Evolutionary conservation across 2,329 filamentous ascomycete genomes (phyloP), one percentile per base, ranked within the genome.

Genomic region (Fusarium brachygibbosum): DNA sequence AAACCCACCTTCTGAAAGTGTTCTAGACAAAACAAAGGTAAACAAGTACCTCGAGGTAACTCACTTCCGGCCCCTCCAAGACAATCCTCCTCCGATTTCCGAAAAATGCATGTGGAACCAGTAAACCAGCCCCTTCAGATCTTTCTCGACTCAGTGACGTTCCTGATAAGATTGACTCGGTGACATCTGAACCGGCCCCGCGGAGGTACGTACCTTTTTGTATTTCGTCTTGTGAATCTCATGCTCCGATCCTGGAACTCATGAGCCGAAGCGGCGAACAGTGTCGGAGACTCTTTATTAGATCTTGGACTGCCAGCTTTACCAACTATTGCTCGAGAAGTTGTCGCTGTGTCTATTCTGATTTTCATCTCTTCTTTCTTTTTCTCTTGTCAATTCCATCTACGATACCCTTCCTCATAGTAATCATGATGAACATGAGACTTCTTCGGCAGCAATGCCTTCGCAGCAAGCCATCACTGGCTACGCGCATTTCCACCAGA

Each of bases 371-470:
- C 13, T 14, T 5, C n/a, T 19, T 42, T 65, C 37, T 37, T 23
- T 40, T 56, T 29, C 37, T 14, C 23, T 63, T 53, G 16, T 35
- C 49, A 31, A 41, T 29, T 51, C 21, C 45, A 49, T 40, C 48
- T 5, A 21, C 5, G 53, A 59, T 46, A 56, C 50, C 55, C 19
- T 5, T 25, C 53, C 38, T 48, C 41, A 66, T 32, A 65, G 23
- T 40, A 45, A 59, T 56, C 66, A 74, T 74, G 72, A 65, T 74
- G 56, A 63, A 61, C 60, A 65, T 71, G 46, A 70, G 72, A 57
- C 60, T 62, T 55, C 64, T 75, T 50, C 71, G 72, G 38, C 72
- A 75, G 38, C 69, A 68, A 37, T 70, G 66, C 64, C 67, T 75
- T 45, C 67, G 67, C 37, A 70, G 52, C 31, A 71, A 68, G 61